Evolutionary conservation across 345 rosid species (phyloP).

Genomic region (Sisymbrium altissimum): DNA sequence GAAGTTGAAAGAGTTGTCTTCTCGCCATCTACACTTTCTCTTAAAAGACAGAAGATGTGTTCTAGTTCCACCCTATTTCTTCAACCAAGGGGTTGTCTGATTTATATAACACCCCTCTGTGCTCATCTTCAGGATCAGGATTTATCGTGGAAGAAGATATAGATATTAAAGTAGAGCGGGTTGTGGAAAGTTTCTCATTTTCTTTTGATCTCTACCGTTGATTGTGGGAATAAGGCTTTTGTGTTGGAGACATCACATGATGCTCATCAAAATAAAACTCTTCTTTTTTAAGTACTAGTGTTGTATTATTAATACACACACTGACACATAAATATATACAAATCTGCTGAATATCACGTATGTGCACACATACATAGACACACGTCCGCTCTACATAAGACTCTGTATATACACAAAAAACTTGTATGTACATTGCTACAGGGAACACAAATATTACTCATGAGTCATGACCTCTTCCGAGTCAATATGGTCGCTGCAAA

Average conservation of each 20-base stretch:
- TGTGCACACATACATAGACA: not conserved
- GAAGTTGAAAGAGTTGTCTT: conserved; percentile 14
- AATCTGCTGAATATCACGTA: not conserved
- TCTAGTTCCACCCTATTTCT: conserved; percentile 10
- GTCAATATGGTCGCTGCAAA: not conserved
- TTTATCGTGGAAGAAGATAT: conserved; percentile 30
- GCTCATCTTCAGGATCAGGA: not conserved
- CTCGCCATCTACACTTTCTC: conserved; percentile 18
- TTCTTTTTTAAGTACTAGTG: conserved; percentile 16
- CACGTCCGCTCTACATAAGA: not conserved
- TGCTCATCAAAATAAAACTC: conserved; percentile 9
- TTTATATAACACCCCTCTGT: not conserved
- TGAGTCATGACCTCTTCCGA: not conserved
- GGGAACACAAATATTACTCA: not conserved
- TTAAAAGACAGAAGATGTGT: not conserved
- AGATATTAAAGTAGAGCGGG: conserved; percentile 11
- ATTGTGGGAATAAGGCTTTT: conserved; percentile 31
- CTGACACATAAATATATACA: not conserved
- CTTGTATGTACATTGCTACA: not conserved
- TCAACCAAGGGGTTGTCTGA: not conserved
- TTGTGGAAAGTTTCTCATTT: not conserved
- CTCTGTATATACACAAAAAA: not conserved
- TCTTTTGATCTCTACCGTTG: conserved; percentile 34
- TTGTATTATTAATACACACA: conserved; percentile 3
- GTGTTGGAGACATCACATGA: conserved; percentile 35